Conservation (phyloP, 176 grass and related monocot species). For the Pharus latifolius region DNA sequence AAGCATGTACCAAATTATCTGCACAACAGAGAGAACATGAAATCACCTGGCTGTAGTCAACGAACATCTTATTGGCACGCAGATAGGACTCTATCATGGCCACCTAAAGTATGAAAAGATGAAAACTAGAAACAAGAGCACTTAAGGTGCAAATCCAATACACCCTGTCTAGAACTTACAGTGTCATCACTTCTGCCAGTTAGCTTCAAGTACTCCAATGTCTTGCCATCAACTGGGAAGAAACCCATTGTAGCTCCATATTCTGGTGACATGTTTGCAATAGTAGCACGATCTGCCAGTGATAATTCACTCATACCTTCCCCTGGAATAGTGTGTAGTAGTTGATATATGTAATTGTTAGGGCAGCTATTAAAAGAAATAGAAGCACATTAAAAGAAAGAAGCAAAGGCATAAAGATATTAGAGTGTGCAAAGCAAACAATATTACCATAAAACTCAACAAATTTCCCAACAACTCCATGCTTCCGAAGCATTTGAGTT, state of each 20-base stretch:
- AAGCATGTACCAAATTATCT: neutral
- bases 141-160: slow-evolving; percentile 3
- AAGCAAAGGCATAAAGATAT: neutral
- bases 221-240: slow-evolving; percentile 83
- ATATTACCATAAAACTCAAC: slow-evolving; percentile 87
- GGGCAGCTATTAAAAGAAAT: neutral
- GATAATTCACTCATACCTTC: slow-evolving; percentile 82
- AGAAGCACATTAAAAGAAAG: neutral
- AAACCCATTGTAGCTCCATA: slow-evolving; percentile 99
- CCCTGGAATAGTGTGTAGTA: slow-evolving; percentile 26
- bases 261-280: slow-evolving; percentile 98
- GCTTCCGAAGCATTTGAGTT: slow-evolving; percentile 93
- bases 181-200: slow-evolving; percentile 93
- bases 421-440: too few relatives aligned
- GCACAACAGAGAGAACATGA: neutral
- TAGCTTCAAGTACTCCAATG: slow-evolving; percentile 84
- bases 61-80: slow-evolving; percentile 87
- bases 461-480: slow-evolving; percentile 97
- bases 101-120: slow-evolving; percentile 44
- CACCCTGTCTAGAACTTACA: slow-evolving; percentile 25
- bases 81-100: slow-evolving; percentile 92
- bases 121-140: slow-evolving; percentile 3
- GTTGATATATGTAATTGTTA: neutral
- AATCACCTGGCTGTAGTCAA: slow-evolving; percentile 76
- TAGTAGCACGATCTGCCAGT: slow-evolving; percentile 92